Percentiles rank a stretch among this genome's conserved stretches.
phyloP scores from a whole-genome alignment of 2,329 filamentous ascomycete genomes.

The Arthrobotrys sphaeroides region DNA sequence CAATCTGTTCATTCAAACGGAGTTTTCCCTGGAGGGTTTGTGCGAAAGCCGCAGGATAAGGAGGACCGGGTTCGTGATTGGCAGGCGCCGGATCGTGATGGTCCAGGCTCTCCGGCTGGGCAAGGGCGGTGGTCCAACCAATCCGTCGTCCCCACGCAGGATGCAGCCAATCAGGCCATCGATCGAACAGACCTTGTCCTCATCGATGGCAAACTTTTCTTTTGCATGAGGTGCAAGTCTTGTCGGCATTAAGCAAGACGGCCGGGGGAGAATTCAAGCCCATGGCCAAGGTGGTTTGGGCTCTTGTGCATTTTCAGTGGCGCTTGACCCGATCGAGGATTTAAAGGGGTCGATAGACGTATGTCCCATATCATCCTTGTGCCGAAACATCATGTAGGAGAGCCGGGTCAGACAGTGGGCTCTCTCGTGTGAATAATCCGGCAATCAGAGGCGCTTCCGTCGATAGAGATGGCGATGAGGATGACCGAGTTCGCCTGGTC shows the following conservation, averaged over 20 bases:
- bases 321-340: slow-evolving; percentile 48
- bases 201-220: slow-evolving; percentile 52
- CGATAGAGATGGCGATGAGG: slow-evolving; percentile 23
- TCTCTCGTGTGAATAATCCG: slow-evolving; percentile 23
- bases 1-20: slow-evolving; percentile 27
- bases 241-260: slow-evolving; percentile 45
- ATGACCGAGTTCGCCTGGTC: background rate
- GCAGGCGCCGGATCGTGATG: slow-evolving; percentile 41
- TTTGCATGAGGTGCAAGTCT: slow-evolving; percentile 19
- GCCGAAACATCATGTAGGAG: slow-evolving; percentile 47
- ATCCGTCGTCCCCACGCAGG: slow-evolving; percentile 24
- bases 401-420: slow-evolving; percentile 30
- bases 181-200: slow-evolving; percentile 30
- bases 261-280: slow-evolving; percentile 13
- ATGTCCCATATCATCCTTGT: slow-evolving; percentile 25
- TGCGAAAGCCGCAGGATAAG: slow-evolving; percentile 45
- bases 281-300: slow-evolving; percentile 10
- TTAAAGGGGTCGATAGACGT: slow-evolving; percentile 49
- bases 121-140: slow-evolving; percentile 46
- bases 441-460: slow-evolving; percentile 39
- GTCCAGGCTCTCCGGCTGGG: slow-evolving; percentile 52
- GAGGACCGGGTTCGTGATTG: slow-evolving; percentile 50
- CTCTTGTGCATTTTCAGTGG: slow-evolving; percentile 11
- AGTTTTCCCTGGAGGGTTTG: slow-evolving; percentile 42
- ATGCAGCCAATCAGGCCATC: slow-evolving; percentile 38